These are phyloP conservation scores for Marasmius sp. DNA, from an alignment of 1,284 basidiomycete species.

Conservation along the genomic window DNA sequence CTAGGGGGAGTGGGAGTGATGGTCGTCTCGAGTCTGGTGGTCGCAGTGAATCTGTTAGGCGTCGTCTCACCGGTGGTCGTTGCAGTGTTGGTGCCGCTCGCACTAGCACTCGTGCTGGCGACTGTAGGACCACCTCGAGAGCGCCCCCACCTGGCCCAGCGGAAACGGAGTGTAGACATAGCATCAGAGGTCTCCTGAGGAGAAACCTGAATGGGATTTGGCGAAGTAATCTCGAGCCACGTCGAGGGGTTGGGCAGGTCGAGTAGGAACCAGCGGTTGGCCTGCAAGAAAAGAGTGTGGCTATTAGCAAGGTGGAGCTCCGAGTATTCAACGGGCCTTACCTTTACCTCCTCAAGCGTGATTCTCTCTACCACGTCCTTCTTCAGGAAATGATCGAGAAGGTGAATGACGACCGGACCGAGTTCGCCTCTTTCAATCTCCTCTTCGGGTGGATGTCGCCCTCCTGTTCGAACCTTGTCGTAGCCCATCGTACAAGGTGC, in stretches of 20 bases:
- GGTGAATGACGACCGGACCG: slow-evolving; percentile 51
- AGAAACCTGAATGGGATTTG: slow-evolving; percentile 54
- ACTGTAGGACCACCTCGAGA: neutral
- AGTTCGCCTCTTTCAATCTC: neutral
- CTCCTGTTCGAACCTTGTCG: slow-evolving; percentile 66
- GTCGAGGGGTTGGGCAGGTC: slow-evolving; percentile 69
- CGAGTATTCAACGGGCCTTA: slow-evolving; percentile 33
- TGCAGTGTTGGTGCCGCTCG: neutral
- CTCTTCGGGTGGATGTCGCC: slow-evolving; percentile 39
- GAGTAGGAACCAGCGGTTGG: slow-evolving; percentile 74
- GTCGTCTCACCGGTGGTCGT: neutral
- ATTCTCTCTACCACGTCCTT: slow-evolving; percentile 84
- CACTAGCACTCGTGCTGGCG: neutral
- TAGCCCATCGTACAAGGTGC: slow-evolving; percentile 75
- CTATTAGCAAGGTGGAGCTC: neutral
- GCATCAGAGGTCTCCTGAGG: slow-evolving; percentile 82
- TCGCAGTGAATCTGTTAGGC: neutral
- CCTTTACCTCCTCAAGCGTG: slow-evolving; percentile 85
- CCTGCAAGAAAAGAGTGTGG: slow-evolving; percentile 33
- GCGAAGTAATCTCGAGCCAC: slow-evolving; percentile 82
- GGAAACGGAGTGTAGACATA: slow-evolving; percentile 61
- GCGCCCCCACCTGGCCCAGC: slow-evolving; percentile 27
- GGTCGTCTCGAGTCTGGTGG: neutral
- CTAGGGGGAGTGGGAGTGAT: too few relatives aligned
- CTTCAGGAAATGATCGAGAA: slow-evolving; percentile 78